Evolutionary conservation across 306 rosid species (phyloP), one percentile per base, ranked within the genome.

Genomic region (Trifolium fragiferum): DNA sequence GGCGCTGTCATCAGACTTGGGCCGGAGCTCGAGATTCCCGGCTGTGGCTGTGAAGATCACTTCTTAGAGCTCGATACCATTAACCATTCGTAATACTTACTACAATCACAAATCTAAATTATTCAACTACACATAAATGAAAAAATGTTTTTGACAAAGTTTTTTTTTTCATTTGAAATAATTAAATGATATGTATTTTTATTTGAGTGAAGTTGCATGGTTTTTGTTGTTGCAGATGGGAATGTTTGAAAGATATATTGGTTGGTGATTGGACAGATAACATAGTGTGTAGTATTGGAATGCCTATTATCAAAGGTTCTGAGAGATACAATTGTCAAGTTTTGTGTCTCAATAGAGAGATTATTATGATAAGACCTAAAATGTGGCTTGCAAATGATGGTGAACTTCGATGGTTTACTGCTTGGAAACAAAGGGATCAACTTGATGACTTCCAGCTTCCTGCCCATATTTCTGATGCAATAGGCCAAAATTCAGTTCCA

Each of bases 351-450:
- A 88, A 94, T 75, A 80, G 96, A 14, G 90, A 73, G 84, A 92
- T 91, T 77, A 74, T 94, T 25, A 91, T 92, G 96, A 88, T 94
- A 70, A 83, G 95, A 27, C 93, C 98, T 0, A 94, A 94, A 68
- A 88, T 94, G 97, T 88, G 92, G 86, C 97, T 94, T 59, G 98
- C 97, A 57, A 94, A 94, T 61, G 98, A 94, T 86, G 97, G 97
- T 40, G 98, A 94, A 68, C 96, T 94, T 8, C 80, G 98, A 20
- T 94, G 98, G 98, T 94, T 94, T 78, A 94, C 98, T 0, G 96
- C 96, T 2, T 94, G 97, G 98, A 94, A 94, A 77, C 84, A 78
- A 67, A 88, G 70, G 41, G 93, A 86, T 66, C 79, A 90, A 33
- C 97, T 94, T 62, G 89, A 70, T 58, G 88, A 91, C 66, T 94